Conservation (phyloP, 108 stramenopile species). For the Cylindrotheca fusiformis region DNA sequence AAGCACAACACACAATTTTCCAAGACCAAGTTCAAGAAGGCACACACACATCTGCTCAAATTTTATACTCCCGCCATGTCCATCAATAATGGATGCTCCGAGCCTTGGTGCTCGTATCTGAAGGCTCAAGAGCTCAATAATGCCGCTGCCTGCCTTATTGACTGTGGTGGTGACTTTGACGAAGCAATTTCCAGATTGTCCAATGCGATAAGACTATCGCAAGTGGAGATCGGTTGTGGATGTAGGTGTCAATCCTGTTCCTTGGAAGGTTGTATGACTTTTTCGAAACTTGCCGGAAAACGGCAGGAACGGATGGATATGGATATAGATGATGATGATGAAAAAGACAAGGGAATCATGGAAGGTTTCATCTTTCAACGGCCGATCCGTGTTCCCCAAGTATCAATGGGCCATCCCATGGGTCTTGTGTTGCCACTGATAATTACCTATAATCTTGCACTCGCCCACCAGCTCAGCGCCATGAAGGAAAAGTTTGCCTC, state of each 20-base stretch:
- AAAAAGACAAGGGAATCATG: background rate
- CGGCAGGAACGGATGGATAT: background rate
- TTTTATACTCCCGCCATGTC: no score
- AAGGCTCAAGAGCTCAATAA: background rate
- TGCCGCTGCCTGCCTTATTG: background rate
- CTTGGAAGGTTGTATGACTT: background rate
- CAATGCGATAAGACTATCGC: background rate
- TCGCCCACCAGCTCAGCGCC: conserved; percentile 21
- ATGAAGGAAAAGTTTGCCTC: background rate
- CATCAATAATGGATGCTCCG: no score
- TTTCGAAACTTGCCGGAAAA: background rate
- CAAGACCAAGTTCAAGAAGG: no score
- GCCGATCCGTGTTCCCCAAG: background rate
- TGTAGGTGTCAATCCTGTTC: background rate
- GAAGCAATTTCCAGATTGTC: background rate
- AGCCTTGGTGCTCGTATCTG: background rate
- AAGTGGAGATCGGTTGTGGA: background rate
- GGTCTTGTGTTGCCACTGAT: conserved; percentile 13
- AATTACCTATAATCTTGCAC: conserved; percentile 21
- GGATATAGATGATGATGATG: background rate
- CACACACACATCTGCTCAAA: no score
- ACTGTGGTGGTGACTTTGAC: background rate
- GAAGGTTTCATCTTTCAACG: background rate
- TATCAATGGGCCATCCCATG: conserved; percentile 4
- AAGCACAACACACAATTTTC: no score